Base-by-base conservation (phyloP, 2,329 filamentous ascomycete genomes). In the Alternaria brassicicola region DNA sequence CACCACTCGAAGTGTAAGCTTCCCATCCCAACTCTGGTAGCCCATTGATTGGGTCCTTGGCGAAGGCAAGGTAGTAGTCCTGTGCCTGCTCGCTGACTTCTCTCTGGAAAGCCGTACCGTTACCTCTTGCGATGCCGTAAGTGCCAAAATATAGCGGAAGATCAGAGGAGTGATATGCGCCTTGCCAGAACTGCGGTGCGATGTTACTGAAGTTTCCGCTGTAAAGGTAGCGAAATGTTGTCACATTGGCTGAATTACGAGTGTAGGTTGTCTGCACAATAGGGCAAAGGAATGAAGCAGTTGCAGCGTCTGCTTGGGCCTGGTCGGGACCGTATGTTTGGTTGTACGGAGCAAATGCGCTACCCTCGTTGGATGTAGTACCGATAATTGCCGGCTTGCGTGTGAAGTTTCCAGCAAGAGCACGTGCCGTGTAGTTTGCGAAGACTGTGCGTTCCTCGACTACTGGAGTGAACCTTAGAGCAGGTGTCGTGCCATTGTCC, bases 171-270 rank as follows among this genome's bases (percentile, higher is more conserved):
- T 79, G 76, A 46, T 75, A 78, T 7, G 76, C 74, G 3, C 73
- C 76, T 45, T 75, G 38, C 76, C 76, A 78, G 36, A 63, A 67
- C 12, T 61, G 64, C 2, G 74, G 76, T 1, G 71, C 55, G 23
- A 77, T 70, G 58, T 78, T 77, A 48, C 62, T 69, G 48, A 76
- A 77, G 50, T 76, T 76, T 1, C 76, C 77, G 5, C 64, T 69
- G 45, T 76, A 80, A 12, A 75, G 66, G 49, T 77, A 79, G 46
- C 77, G 74, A 61, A 74, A 78, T 0, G 76, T 78, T 0, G 66
- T 56, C 0, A 71, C 57, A 31, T 64, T 67, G 10, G 62, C 57
- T 2, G 61, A 55, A 30, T 66, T 67, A 5, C 78, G 68, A 21
- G 67, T 55, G 3, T 65, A 52, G 3, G 69, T 73, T 7, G 70